Evolutionary conservation across 495 filamentous ascomycete species (phyloP).

Genomic region (Viridothelium virens): DNA sequence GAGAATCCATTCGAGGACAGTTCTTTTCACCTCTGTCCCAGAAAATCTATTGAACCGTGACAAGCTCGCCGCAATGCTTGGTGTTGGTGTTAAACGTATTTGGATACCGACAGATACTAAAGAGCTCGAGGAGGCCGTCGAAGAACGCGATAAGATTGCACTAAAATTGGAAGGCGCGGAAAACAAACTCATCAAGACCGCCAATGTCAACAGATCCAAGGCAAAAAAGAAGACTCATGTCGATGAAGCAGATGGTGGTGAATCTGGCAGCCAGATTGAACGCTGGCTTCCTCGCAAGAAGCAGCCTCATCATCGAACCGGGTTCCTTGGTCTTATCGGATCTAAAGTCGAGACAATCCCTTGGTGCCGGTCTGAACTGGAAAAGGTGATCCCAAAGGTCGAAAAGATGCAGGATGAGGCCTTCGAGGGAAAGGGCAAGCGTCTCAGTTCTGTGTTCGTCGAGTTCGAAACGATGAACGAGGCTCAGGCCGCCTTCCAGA

Average conservation of each 20-base stretch:
- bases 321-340: slow-evolving; percentile 56
- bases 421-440: slow-evolving; percentile 56
- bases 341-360: slow-evolving; percentile 94
- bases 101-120: slow-evolving; percentile 79
- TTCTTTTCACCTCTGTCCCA: slow-evolving; percentile 85
- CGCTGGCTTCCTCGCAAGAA: slow-evolving; percentile 70
- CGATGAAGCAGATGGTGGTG: slow-evolving; percentile 39
- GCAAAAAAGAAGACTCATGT: slow-evolving; percentile 59
- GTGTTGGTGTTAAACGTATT: slow-evolving; percentile 67
- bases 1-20: slow-evolving; percentile 87
- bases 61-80: slow-evolving; percentile 72
- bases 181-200: slow-evolving; percentile 74
- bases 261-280: slow-evolving; percentile 58
- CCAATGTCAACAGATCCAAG: slow-evolving; percentile 70
- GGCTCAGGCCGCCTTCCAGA: slow-evolving; percentile 80
- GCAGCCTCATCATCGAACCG: slow-evolving; percentile 77
- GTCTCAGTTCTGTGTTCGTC: slow-evolving; percentile 73
- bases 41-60: slow-evolving; percentile 61
- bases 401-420: slow-evolving; percentile 69
- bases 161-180: slow-evolving; percentile 85
- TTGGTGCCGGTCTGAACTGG: slow-evolving; percentile 78
- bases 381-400: slow-evolving; percentile 70
- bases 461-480: slow-evolving; percentile 76
- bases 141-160: slow-evolving; percentile 74
- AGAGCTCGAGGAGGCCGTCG: slow-evolving; percentile 74